Base-by-base conservation (phyloP, 495 filamentous ascomycete species). In the Neurospora cerealis region DNA sequence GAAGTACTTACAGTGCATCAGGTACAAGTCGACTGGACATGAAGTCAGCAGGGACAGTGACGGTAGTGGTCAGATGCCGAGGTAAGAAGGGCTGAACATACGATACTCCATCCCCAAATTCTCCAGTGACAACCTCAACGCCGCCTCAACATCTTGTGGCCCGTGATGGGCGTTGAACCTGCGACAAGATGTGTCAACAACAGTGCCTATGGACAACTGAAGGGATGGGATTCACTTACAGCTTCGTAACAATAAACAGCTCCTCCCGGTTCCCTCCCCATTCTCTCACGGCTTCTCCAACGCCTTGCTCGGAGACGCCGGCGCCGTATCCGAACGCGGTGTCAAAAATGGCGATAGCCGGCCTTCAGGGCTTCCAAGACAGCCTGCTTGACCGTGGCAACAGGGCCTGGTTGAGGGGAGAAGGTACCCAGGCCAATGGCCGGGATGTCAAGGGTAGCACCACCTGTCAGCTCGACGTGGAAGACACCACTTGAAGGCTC, bases 261-360 rank as follows among this genome's bases (percentile, higher is more conserved):
- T 85, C 78, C 28, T 80, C 74, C 28, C 83, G 71, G 7, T 75
- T 73, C 54, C 82, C 75, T 1, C 81, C 78, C 11, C 76, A 77
- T 71, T 82, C 82, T 24, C 80, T 80, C 75, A 84, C 83, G 11
- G 78, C 82, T 71, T 78, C 79, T 1, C 82, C 84, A 71, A 84
- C 78, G 37, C 83, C 83, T 24, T 73, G 77, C 72, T 85, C 84
- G 62, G 83, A 85, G 17, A 44, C 42, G 15, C 40, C 40, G 17
- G 40, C 15, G 10, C 80, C 78, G 40, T 86, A 85, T 5, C 80
- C 76, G 71, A 78, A 76, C 21, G 84, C 83, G 13, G 77, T 78
- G 69, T 85, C 83, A 32, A 85, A 85, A 80, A 44, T 85, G 82
- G 21, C 80, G 76, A 74, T 85, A 84, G 0, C 84, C 81, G 17